Evolutionary conservation across 768 basidiomycete species (phyloP), one percentile per base, ranked within the genome.

Genomic region (Boletus vermiculosoides): DNA sequence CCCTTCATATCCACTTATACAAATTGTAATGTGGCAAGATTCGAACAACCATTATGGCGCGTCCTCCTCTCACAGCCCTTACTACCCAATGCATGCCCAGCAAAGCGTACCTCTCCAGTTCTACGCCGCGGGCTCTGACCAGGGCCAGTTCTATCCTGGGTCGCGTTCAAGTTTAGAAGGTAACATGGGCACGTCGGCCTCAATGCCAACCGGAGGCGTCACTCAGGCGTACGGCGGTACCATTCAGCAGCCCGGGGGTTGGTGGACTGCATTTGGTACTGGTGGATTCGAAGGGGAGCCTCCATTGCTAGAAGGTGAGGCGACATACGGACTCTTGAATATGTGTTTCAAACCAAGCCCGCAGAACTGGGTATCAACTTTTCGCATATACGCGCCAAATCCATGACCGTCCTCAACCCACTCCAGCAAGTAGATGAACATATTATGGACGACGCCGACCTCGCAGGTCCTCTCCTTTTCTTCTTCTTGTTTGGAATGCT

Each of bases 361-460:
- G 15, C 66, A 98, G 97, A 98, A 71, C 85, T 99, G 36, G 97
- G 97, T 40, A 95, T 99, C 71, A 98, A 99, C 76, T 97, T 98
- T 63, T 84, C 86, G 36, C 97, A 99, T 71, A 98, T 99, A 74
- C 84, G 89, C 36, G 86, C 84, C 55, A 99, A 98, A 77, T 92
- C 94, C 23, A 74, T 95, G 74, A 94, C 97, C 0, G 97, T 98
- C 9, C 84, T 99, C 50, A 98, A 99, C 67, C 97, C 97, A 4
- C 76, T 98, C 22, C 81, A 84, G 56, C 79, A 78, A 49, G 83
- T 95, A 33, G 88, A 97, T 59, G 91, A 89, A 60, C 88, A 83
- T 56, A 98, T 99, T 57, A 99, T 99, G 97, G 97, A 99, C 73
- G 97, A 99, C 65, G 95, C 96, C 22, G 97, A 99, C 75, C 81